phyloP scores from a whole-genome alignment of 306 rosid genomes.

The Quercus rubra region DNA sequence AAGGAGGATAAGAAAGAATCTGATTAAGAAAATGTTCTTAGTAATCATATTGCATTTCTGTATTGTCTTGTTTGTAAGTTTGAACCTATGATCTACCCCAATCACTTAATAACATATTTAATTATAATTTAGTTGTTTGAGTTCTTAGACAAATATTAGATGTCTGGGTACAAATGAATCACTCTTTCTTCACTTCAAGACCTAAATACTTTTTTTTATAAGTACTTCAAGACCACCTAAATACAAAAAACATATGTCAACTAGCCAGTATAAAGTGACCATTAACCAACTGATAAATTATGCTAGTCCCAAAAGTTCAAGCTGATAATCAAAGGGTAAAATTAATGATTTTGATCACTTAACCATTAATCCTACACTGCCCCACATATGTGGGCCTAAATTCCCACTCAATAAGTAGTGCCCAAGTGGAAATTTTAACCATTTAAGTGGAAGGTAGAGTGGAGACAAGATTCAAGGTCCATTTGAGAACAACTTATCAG shows the following conservation, averaged over 20 bases:
- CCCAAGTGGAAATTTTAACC: no score
- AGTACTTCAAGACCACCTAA: no score
- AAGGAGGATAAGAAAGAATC: background rate
- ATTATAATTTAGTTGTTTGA: background rate
- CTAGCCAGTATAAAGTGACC: background rate
- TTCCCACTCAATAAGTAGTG: no score
- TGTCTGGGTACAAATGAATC: background rate
- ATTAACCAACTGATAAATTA: background rate
- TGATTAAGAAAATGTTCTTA: background rate
- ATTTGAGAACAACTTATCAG: no score
- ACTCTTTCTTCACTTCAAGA: background rate
- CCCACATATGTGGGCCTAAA: no score
- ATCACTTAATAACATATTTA: background rate
- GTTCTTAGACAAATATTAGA: background rate
- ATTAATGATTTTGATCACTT: no score
- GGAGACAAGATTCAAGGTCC: no score
- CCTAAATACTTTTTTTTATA: no score
- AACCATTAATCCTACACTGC: no score
- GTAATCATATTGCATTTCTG: background rate
- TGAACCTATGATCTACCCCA: background rate
- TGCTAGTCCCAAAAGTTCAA: no score
- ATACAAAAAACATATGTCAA: background rate
- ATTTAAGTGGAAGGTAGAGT: no score
- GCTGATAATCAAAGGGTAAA: no score
- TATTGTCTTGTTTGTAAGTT: background rate